Base-by-base conservation (phyloP, 495 filamentous ascomycete genomes). In the Articulospora tetracladia region DNA sequence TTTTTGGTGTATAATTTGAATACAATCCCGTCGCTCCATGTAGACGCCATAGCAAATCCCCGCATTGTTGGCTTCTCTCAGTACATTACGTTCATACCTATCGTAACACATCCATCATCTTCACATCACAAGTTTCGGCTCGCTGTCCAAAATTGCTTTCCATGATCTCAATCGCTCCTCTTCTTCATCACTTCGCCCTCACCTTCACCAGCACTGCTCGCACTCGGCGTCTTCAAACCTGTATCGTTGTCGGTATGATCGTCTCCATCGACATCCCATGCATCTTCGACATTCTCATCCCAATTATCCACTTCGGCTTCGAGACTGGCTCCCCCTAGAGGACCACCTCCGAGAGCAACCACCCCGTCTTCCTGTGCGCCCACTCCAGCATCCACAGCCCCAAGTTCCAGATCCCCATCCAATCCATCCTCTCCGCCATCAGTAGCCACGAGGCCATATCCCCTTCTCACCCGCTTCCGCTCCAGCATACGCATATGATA, bases 401-500 rank as follows among this genome's bases (percentile, higher is more conserved):
- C 79, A 32, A 86, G 74, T 3, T 79, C 83, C 6, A 86, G 79
- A 34, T 81, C 83, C 12, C 85, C 72, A 64, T 85, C 83, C 15
- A 75, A 69, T 34, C 79, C 81, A 24, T 76, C 77, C 1, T 73
- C 73, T 8, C 81, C 77, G 47, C 77, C 76, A 13, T 73, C 75
- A 1, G 79, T 74, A 6, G 90, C 84, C 17, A 90, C 84, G 17
- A 84, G 73, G 20, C 79, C 77, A 64, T 95, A 93, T 36, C 82
- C 80, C 62, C 87, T 89, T 46, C 84, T 84, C 68, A 85, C 76
- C 50, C 95, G 83, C 66, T 91, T 91, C 53, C 94, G 79, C 69
- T 97, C 92, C 51, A 98, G 77, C 95, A 98, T 98, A 41, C 94
- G 84, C 60, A 88, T 88, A 73, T 98, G 94, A 63, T 98, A 98